Evolutionary conservation across 305 asterid species (phyloP), one percentile per base, ranked within the genome.

Genomic region (Coffea humblotiana): DNA sequence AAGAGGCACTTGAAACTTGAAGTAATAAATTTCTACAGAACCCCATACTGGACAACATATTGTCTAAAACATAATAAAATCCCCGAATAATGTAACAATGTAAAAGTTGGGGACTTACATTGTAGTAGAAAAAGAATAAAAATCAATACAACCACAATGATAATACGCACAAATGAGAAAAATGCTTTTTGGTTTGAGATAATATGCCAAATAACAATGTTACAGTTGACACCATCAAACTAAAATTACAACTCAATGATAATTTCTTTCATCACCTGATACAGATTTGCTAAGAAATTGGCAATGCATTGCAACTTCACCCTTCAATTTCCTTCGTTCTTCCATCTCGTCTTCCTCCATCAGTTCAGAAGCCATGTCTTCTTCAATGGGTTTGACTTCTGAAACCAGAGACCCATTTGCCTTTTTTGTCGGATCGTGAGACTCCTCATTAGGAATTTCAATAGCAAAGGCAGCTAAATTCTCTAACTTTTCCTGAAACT

Each of bases 221-320:
- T 35, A 47, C 61, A 37, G 21, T 71, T 19, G 14, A 43, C 32
- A 23, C 16, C 25, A 68, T 18, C 49, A 60, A 56, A 66, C 32
- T 64, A 77, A 70, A 79, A 35, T 71, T 18, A 37, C 47, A 21
- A 9, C 25, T 9, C 51, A 70, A 25, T 21, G 32, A 58, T 19
- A 63, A 51, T 5, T 32, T 66, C 65, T 37, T 61, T 43, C 23
- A 27, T 66, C 83, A 93, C 94, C 95, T 82, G 88, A 52, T 75
- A 67, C 79, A 73, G 88, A 85, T 85, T 87, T 81, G 74, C 82
- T 82, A 45, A 43, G 75, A 65, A 74, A 83, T 75, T 70, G 79
- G 80, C 51, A 56, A n/a, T 81, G 77, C 77, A 71, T 19, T 82
- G 78, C 72, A 70, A 80, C 29, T 74, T 60, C 71, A 81, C 72